phyloP scores from a whole-genome alignment of 1,284 basidiomycete genomes.

The Lentinus polychrous region DNA sequence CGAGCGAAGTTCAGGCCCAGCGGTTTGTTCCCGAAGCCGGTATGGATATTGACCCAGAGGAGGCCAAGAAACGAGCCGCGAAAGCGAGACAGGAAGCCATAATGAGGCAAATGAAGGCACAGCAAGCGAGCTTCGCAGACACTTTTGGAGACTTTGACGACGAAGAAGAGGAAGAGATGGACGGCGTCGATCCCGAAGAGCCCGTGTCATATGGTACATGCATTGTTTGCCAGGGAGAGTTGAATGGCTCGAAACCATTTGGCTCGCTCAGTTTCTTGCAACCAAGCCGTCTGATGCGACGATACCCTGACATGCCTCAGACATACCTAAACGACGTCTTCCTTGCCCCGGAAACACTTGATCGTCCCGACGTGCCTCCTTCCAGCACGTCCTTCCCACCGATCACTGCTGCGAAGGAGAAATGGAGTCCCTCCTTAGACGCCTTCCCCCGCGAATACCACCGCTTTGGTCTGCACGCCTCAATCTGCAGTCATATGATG shows the following conservation, averaged over 20 bases:
- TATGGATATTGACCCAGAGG: conserved; percentile 45
- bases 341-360: conserved; percentile 58
- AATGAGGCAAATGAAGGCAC: conserved; percentile 89
- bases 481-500: conserved; percentile 97
- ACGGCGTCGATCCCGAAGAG: conserved; percentile 39
- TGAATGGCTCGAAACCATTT: conserved; percentile 70
- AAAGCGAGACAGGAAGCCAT: conserved; percentile 84
- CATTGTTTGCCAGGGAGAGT: conserved; percentile 96
- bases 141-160: conserved; percentile 62
- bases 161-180: conserved; percentile 53
- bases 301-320: conserved; percentile 68
- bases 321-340: conserved; percentile 74
- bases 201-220: conserved; percentile 79
- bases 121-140: conserved; percentile 79
- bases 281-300: conserved; percentile 80
- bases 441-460: conserved; percentile 66
- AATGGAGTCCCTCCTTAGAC: conserved; percentile 48
- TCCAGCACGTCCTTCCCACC: conserved; percentile 47
- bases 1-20: conserved; percentile 47
- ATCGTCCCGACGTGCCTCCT: conserved; percentile 34
- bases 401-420: conserved; percentile 33
- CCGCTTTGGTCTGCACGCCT: conserved; percentile 82
- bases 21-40: conserved; percentile 36
- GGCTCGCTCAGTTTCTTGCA: conserved; percentile 90
- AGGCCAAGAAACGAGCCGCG: conserved; percentile 72